Base-by-base conservation (phyloP, 352 stramenopile genomes). In the Pilasporangium apinafurcum region DNA sequence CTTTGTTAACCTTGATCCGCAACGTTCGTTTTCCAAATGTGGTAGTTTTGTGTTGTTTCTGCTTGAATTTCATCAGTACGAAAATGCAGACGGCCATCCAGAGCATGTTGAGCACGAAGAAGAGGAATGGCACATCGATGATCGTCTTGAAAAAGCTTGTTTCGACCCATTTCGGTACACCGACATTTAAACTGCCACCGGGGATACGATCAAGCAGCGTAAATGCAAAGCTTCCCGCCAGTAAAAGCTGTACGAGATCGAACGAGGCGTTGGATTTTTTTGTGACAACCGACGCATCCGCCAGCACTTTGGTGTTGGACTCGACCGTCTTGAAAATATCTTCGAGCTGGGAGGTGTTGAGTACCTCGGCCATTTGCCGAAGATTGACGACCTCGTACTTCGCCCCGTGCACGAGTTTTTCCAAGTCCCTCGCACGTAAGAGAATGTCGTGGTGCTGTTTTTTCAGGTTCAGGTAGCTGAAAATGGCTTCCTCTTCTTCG, bases 181-280 rank as follows among this genome's bases (percentile, higher is more conserved):
- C 60, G 4, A 97, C 72, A 36, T 90, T 90, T 70, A 95, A 90
- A 16, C 40, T 73, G n/a, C 83, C 75, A 12, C 92, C 93, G 7
- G 90, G 96, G 25, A 98, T 61, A 24, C 92, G 79, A 55, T 98
- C 93, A 22, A 98, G 54, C 8, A 98, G 54, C 21, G 91, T 84
- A 58, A 98, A 96, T 2, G 90, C 87, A 31, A 98, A 82, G 33
- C 85, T 87, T 2, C 82, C 92, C 22, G 84, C 79, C 28, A 98
- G 83, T 16, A 98, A 66, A 7, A 95, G 46, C 52, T 97, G 85
- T 0, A 98, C 52, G 4, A 97, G 60, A 46, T 96, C 82, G 12
- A 98, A 53, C 13, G 77, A 90, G 34, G 66, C 56, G 10, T 66
- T 68, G 16, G 75, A 77, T 37, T 89, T 61, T 35, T 81, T 57